Percentiles rank a stretch among this genome's conserved stretches.
These are phyloP conservation scores for Drechslerella dactyloides DNA, from an alignment of 2,329 filamentous ascomycete genomes.

Conservation along the genomic window DNA sequence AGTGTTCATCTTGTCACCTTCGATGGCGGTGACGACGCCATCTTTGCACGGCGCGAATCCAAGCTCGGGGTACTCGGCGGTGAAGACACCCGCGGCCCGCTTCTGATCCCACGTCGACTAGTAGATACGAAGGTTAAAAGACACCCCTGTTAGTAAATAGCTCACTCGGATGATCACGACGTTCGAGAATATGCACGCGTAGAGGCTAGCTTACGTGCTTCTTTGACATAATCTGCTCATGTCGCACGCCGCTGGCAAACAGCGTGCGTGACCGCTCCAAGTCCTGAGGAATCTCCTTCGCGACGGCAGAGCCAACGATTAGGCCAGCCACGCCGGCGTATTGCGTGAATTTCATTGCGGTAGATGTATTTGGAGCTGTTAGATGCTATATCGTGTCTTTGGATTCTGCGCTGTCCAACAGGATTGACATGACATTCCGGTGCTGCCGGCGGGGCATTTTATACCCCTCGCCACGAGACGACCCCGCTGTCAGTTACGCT, in stretches of 20 bases:
- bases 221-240: constrained; percentile 44
- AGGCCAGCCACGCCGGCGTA: constrained; percentile 47
- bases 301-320: constrained; percentile 36
- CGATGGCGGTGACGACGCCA: constrained; percentile 27
- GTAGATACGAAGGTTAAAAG: no score
- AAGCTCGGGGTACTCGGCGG: constrained; percentile 31
- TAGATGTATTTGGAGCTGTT: not conserved
- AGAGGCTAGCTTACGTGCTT: constrained; percentile 37
- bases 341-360: constrained; percentile 42
- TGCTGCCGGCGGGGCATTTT: constrained; percentile 22
- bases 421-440: constrained; percentile 7
- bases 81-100: constrained; percentile 30
- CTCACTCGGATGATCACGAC: constrained; percentile 34
- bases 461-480: constrained; percentile 14
- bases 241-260: constrained; percentile 40
- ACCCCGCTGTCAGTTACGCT: no score
- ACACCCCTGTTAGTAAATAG: constrained; percentile 44
- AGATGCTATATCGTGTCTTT: no score
- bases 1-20: constrained; percentile 38
- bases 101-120: constrained; percentile 32
- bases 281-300: constrained; percentile 46
- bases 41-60: constrained; percentile 33
- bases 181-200: not conserved
- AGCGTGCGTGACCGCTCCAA: constrained; percentile 27
- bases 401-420: no score